Conservation (phyloP, 345 rosid genomes). For the Pugionium cornutum region DNA sequence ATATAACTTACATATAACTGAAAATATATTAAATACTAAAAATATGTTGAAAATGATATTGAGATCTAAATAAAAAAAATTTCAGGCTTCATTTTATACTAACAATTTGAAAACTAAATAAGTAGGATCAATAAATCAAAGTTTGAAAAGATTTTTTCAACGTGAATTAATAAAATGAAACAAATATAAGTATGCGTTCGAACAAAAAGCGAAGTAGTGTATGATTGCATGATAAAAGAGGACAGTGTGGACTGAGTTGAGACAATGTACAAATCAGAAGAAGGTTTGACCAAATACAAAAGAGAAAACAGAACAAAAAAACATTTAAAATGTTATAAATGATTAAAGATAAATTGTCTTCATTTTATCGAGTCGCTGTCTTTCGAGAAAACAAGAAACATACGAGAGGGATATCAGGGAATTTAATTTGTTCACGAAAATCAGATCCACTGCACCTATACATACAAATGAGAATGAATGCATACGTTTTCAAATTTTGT, state of each 20-base stretch:
- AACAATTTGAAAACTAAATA: too few relatives aligned
- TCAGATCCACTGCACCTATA: slow-evolving; percentile 35
- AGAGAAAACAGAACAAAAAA: slow-evolving; percentile 2
- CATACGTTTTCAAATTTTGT: slow-evolving; percentile 29
- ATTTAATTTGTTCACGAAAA: slow-evolving; percentile 23
- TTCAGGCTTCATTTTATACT: too few relatives aligned
- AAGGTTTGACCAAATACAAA: slow-evolving; percentile 29
- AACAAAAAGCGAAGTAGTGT: neutral
- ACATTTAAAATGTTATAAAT: slow-evolving; percentile 3
- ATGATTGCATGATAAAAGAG: neutral
- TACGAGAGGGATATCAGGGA: slow-evolving; percentile 28
- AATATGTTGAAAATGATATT: too few relatives aligned
- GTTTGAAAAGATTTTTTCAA: neutral
- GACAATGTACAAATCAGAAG: slow-evolving; percentile 29
- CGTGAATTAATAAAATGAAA: neutral
- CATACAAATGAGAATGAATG: slow-evolving; percentile 10
- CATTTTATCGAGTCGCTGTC: slow-evolving; percentile 26
- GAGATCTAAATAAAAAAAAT: too few relatives aligned
- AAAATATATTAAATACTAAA: too few relatives aligned
- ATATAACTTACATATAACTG: too few relatives aligned
- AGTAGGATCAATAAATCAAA: neutral
- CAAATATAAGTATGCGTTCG: neutral
- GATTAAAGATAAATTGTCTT: slow-evolving; percentile 4
- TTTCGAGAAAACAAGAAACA: slow-evolving; percentile 34
- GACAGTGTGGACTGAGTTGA: neutral